These are phyloP conservation scores for Candida vaughaniae DNA, from an alignment of 805 yeast genomes.

Conservation along the genomic window DNA sequence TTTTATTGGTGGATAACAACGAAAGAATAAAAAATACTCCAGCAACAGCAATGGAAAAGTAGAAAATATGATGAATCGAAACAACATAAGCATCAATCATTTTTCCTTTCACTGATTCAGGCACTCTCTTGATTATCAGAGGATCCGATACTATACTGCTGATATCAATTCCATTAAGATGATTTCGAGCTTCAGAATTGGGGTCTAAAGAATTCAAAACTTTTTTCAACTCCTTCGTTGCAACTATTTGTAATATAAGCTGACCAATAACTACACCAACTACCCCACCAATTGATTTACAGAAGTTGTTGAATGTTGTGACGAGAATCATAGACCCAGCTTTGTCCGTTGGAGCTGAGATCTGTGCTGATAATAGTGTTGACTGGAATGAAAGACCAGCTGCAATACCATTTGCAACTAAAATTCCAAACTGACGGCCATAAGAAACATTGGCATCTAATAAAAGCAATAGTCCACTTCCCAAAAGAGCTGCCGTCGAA, in stretches of 20 bases:
- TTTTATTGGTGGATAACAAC: constrained; percentile 40
- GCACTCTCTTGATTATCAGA: constrained; percentile 22
- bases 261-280: constrained; percentile 32
- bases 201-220: constrained; percentile 4
- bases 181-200: not conserved
- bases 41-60: constrained; percentile 38
- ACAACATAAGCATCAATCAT: constrained; percentile 34
- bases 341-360: constrained; percentile 34
- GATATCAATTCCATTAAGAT: not conserved
- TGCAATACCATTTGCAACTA: constrained; percentile 33
- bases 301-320: constrained; percentile 34
- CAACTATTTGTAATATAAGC: constrained; percentile 25
- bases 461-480: constrained; percentile 32
- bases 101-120: constrained; percentile 19
- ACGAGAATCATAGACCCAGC: constrained; percentile 36
- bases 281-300: constrained; percentile 32
- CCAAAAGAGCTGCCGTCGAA: constrained; percentile 31
- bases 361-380: constrained; percentile 34
- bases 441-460: constrained; percentile 22
- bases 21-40: constrained; percentile 28
- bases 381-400: constrained; percentile 39
- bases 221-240: constrained; percentile 16
- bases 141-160: constrained; percentile 24
- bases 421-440: constrained; percentile 29
- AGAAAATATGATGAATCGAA: constrained; percentile 40